Conservation (phyloP, 108 stramenopile genomes). For the Thalassiosira profunda region DNA sequence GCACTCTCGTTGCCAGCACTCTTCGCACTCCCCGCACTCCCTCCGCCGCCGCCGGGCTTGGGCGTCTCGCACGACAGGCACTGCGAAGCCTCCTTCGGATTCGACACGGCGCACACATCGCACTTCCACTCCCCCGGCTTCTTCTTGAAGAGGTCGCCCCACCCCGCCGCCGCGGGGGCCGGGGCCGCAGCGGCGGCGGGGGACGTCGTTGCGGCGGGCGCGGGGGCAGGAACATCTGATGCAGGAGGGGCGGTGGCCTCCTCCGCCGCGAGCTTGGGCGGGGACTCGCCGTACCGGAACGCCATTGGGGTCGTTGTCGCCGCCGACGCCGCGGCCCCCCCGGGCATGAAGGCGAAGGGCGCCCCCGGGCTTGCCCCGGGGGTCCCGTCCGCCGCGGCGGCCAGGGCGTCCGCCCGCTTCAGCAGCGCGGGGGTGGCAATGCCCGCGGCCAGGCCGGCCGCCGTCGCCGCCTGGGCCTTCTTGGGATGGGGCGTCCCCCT, state of each 20-base stretch:
- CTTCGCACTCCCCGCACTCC: background rate
- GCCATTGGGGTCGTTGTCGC: slow-evolving; percentile 17
- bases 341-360: slow-evolving; percentile 45
- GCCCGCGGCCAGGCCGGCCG: background rate
- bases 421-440: background rate
- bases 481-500: background rate
- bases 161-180: slow-evolving; percentile 16
- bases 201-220: background rate
- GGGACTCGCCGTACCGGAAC: slow-evolving; percentile 16
- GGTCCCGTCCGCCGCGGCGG: background rate
- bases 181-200: slow-evolving; percentile 1
- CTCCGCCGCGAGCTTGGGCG: no score
- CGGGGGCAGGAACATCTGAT: background rate
- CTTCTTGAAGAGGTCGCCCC: slow-evolving; percentile 42
- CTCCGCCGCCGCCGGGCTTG: slow-evolving; percentile 1
- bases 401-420: background rate
- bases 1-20: background rate
- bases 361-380: background rate
- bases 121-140: slow-evolving; percentile 67
- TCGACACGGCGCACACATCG: slow-evolving; percentile 29
- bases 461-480: background rate
- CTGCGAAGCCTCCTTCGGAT: slow-evolving; percentile 8
- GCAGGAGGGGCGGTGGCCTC: background rate
- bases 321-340: slow-evolving; percentile 22
- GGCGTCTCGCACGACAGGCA: slow-evolving; percentile 51